These are phyloP conservation scores for Pisolithus orientalis DNA, from an alignment of 768 basidiomycete species.

Conservation along the genomic window DNA sequence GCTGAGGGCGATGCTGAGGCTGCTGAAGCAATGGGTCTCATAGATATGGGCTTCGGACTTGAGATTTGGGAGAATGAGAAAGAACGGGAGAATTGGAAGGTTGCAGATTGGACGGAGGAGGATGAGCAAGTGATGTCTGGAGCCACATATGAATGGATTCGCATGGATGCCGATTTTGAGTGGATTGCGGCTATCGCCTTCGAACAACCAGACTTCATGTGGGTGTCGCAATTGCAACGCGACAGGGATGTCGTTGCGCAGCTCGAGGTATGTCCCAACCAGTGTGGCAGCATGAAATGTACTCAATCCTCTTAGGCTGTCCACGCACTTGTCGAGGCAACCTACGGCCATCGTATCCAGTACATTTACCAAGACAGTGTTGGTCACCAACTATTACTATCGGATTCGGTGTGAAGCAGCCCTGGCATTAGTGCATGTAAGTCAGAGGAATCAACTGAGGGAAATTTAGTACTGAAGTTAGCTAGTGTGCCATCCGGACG, in stretches of 20 bases:
- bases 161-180: conserved; percentile 98
- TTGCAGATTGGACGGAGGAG: conserved; percentile 96
- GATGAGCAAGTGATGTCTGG: conserved; percentile 91
- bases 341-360: conserved; percentile 84
- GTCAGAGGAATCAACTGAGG: conserved; percentile 19
- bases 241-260: conserved; percentile 97
- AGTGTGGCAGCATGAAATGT: not conserved
- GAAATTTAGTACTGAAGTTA: conserved; percentile 8
- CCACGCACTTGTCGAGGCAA: conserved; percentile 76
- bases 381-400: conserved; percentile 94
- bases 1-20: conserved; percentile 90
- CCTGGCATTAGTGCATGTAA: conserved; percentile 70
- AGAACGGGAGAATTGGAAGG: conserved; percentile 91
- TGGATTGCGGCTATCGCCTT: conserved; percentile 94
- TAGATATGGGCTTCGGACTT: conserved; percentile 90
- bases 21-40: conserved; percentile 88
- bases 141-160: conserved; percentile 98
- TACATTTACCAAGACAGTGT: conserved; percentile 86
- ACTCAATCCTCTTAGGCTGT: conserved; percentile 65
- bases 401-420: conserved; percentile 95
- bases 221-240: conserved; percentile 92
- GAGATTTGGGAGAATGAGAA: conserved; percentile 96
- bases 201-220: conserved; percentile 97
- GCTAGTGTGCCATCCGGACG: conserved; percentile 75
- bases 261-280: conserved; percentile 63